Evolutionary conservation across 2,329 filamentous ascomycete species (phyloP), one percentile per base, ranked within the genome.

Genomic region (Teratosphaeriaceae sp.): DNA sequence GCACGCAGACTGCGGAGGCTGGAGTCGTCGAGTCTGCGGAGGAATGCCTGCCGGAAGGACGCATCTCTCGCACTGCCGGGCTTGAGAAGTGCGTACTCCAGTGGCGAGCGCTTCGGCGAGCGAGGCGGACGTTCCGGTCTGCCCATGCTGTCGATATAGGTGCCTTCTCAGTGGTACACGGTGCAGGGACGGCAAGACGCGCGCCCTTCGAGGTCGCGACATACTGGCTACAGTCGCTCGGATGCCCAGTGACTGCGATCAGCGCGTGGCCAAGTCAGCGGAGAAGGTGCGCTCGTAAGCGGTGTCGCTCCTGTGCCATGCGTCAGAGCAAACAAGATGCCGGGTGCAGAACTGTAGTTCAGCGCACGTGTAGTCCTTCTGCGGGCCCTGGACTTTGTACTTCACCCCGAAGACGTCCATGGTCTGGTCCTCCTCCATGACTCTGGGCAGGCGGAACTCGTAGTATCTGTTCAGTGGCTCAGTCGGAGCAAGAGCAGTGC

Each of bases 371-470:
- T 65, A 65, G 43, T 65, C 60, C 45, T 65, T 65, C 41, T 62
- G 52, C 2, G 62, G 62, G 3, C 62, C 62, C 34, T 63, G 61
- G 37, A 65, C 62, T 42, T 63, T 62, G 44, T 63, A 63, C 26
- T 58, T 41, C 41, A 63, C 52, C 2, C 62, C 62, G 46, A 62
- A 65, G n/a, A 60, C 52, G 16, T 60, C 45, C 56, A 62, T 60
- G 5, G 42, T 39, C 16, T 44, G 30, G 8, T 44, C 46, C 26
- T 56, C 48, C 20, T 56, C 55, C 4, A 42, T 49, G 4, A 52
- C 50, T 18, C 59, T 52, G 0, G 53, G 52, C 35, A 64, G 26
- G 68, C 11, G 63, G 62, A 89, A 89, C 47, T 79, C 73, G 60
- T 87, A 88, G 36, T 73, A 70, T 26, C 38, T 41, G 16, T 21